Conservation (phyloP, 73 alveolate species). For the Paramecium caudatum region DNA sequence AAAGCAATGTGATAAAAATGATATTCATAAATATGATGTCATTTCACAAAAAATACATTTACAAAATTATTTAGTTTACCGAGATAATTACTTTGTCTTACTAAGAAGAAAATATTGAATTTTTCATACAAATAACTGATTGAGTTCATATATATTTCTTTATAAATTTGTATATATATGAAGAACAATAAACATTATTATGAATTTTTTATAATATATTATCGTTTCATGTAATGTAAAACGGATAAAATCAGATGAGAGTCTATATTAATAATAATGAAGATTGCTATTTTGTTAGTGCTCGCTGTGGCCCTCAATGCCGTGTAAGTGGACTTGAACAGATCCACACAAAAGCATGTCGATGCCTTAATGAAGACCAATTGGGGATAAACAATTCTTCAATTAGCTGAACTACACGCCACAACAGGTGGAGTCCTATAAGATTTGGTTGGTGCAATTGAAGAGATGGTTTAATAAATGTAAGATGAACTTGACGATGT, state of each 20-base stretch:
- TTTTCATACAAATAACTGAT: no score
- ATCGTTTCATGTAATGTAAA: neutral
- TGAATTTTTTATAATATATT: no score
- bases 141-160: no score
- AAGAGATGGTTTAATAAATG: conserved; percentile 62
- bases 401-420: conserved; percentile 60
- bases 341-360: conserved; percentile 35
- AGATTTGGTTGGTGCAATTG: conserved; percentile 65
- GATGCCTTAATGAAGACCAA: conserved; percentile 49
- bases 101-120: no score
- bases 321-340: neutral
- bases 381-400: conserved; percentile 56
- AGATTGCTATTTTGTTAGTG: conserved; percentile 23
- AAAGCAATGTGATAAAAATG: neutral
- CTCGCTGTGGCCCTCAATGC: conserved; percentile 59
- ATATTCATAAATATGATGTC: conserved; percentile 1
- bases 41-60: no score
- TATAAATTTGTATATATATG: no score
- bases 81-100: no score
- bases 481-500: conserved; percentile 59
- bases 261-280: conserved; percentile 11
- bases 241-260: neutral
- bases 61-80: no score
- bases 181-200: no score
- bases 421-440: conserved; percentile 55